Conservation (phyloP, 768 basidiomycete genomes). For the Dendrothele bispora region DNA sequence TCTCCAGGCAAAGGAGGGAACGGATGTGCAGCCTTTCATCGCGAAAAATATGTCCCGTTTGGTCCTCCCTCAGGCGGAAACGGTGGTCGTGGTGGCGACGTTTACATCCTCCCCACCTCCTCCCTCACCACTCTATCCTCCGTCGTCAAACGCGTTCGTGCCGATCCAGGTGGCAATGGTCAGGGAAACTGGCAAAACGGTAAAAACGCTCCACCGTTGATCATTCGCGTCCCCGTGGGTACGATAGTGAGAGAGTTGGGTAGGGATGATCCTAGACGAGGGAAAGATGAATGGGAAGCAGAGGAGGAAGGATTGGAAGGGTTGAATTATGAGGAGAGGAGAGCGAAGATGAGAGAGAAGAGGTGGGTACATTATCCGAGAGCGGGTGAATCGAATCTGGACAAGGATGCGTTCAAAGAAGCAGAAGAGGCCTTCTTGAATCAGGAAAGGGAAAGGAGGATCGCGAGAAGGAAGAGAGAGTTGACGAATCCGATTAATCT, state of each 20-base stretch:
- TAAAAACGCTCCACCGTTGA: conserved; percentile 63
- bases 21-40: conserved; percentile 91
- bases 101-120: conserved; percentile 80
- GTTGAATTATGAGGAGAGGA: conserved; percentile 46
- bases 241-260: conserved; percentile 83
- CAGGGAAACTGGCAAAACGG: conserved; percentile 90
- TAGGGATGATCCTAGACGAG: conserved; percentile 62
- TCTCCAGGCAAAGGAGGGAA: conserved; percentile 80
- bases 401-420: conserved; percentile 66
- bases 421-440: conserved; percentile 62
- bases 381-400: conserved; percentile 58
- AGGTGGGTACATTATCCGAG: conserved; percentile 85
- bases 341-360: conserved; percentile 58
- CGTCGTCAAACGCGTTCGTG: conserved; percentile 68
- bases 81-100: conserved; percentile 85
- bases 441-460: conserved; percentile 61
- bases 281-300: conserved; percentile 70
- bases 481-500: conserved; percentile 47
- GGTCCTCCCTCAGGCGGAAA: conserved; percentile 94
- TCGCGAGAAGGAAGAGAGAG: conserved; percentile 42
- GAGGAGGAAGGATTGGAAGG: conserved; percentile 60
- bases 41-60: conserved; percentile 80
- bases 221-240: conserved; percentile 85
- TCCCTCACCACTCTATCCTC: conserved; percentile 76
- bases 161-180: conserved; percentile 66